Evolutionary conservation across 2,329 filamentous ascomycete species (phyloP).

Genomic region (Hansfordia pulvinata): DNA sequence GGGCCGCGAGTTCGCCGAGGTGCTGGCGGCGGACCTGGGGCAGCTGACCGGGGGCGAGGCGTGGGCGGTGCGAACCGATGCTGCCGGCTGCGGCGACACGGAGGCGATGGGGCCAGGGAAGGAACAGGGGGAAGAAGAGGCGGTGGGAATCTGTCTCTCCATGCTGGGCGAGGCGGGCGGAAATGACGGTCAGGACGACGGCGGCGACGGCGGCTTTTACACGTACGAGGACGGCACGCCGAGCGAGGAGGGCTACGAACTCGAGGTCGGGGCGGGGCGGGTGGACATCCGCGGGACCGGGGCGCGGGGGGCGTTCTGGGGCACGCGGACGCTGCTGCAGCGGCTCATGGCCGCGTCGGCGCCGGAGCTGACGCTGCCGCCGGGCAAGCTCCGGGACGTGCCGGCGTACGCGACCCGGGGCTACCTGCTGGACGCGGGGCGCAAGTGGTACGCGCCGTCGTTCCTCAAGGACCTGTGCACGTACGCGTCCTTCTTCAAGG

Average conservation of each 20-base stretch:
- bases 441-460: constrained; percentile 25
- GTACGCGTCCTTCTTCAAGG: constrained; percentile 30
- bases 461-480: constrained; percentile 29
- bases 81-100: constrained; percentile 15
- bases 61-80: constrained; percentile 24
- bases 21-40: constrained; percentile 28
- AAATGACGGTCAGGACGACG: too few species aligned
- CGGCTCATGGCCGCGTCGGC: constrained; percentile 17
- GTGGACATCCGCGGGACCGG: constrained; percentile 25
- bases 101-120: too few species aligned
- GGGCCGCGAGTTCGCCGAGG: constrained; percentile 30
- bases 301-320: constrained; percentile 31
- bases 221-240: constrained; percentile 29
- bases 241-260: constrained; percentile 35
- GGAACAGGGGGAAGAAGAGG: too few species aligned
- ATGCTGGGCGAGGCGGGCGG: too few species aligned
- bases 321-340: constrained; percentile 29
- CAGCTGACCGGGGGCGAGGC: constrained; percentile 21
- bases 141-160: too few species aligned
- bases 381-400: constrained; percentile 19
- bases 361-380: constrained; percentile 15
- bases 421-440: constrained; percentile 27
- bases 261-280: constrained; percentile 20
- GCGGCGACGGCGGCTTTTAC: constrained; percentile 12
- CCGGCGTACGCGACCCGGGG: constrained; percentile 29